Evolutionary conservation across 2,329 filamentous ascomycete species (phyloP).

Genomic region (Chalaropsis ovoidea): DNA sequence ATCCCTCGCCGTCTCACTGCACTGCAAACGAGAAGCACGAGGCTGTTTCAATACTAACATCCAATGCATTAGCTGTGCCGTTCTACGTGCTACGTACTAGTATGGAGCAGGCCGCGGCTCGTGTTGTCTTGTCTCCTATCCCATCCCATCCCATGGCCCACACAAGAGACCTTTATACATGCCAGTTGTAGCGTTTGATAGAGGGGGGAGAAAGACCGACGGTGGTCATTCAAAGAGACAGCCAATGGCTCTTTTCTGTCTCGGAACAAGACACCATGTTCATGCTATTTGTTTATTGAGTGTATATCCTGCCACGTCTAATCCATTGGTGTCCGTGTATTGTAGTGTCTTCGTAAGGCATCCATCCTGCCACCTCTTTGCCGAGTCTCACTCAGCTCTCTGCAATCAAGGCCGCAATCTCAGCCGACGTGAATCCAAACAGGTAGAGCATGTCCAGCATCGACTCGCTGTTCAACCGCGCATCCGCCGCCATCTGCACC

Average conservation of each 20-base stretch:
- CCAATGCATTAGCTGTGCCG: background rate
- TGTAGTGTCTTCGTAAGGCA: background rate
- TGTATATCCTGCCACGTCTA: background rate
- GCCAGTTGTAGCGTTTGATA: background rate
- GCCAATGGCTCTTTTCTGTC: too few relatives aligned
- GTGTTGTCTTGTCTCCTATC: too few relatives aligned
- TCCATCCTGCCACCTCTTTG: background rate
- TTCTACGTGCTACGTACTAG: background rate
- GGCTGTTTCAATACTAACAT: slow-evolving; percentile 12
- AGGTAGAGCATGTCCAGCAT: slow-evolving; percentile 64
- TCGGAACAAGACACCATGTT: background rate
- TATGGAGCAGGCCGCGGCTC: background rate
- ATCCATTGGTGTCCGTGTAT: slow-evolving; percentile 1
- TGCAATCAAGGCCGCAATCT: slow-evolving; percentile 43
- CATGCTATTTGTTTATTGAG: background rate
- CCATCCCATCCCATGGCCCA: background rate
- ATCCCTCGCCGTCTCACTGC: background rate
- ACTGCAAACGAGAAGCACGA: background rate
- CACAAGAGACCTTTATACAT: background rate
- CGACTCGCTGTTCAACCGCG: slow-evolving; percentile 59
- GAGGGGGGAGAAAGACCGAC: background rate
- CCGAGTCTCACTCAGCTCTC: slow-evolving; percentile 11
- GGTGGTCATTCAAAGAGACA: too few relatives aligned
- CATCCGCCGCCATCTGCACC: slow-evolving; percentile 67
- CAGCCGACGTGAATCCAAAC: slow-evolving; percentile 59